Conservation (phyloP, 495 filamentous ascomycete species). For the Aspergillus mulundensis region DNA sequence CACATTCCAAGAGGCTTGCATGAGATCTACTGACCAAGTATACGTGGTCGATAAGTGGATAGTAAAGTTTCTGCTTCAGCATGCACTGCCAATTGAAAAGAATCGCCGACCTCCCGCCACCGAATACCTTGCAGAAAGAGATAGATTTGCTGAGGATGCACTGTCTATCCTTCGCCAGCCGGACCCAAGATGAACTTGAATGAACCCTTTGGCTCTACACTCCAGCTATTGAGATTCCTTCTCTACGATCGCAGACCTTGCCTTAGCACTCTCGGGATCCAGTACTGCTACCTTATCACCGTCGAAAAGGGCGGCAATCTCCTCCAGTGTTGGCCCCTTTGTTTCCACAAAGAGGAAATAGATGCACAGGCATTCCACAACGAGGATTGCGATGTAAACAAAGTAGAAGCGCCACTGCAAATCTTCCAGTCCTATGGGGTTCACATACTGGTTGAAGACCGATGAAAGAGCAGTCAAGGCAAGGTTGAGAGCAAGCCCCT, state of each 20-base stretch:
- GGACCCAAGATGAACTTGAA: neutral
- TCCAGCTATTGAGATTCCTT: neutral
- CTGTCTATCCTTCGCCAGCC: constrained; percentile 19
- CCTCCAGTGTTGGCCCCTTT: constrained; percentile 2
- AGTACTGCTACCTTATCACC: neutral
- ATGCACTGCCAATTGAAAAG: constrained; percentile 26
- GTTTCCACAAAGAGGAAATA: constrained; percentile 7
- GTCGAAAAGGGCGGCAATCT: neutral
- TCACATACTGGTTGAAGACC: constrained; percentile 55
- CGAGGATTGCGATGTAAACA: constrained; percentile 7
- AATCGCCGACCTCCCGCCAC: neutral
- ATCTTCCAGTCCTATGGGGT: constrained; percentile 51
- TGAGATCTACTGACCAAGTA: constrained; percentile 19
- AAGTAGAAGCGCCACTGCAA: constrained; percentile 53
- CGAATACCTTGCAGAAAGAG: constrained; percentile 16
- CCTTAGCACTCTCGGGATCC: neutral
- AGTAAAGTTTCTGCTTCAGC: constrained; percentile 28
- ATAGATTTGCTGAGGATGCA: constrained; percentile 21
- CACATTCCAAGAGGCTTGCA: constrained; percentile 25
- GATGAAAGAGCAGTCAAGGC: constrained; percentile 55
- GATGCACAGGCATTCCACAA: neutral
- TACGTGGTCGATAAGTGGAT: constrained; percentile 28
- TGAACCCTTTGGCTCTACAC: neutral
- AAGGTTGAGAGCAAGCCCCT: constrained; percentile 63
- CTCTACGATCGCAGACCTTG: neutral